Evolutionary conservation across 352 stramenopile genomes (phyloP).

Genomic region (Pythium folliculosum): DNA sequence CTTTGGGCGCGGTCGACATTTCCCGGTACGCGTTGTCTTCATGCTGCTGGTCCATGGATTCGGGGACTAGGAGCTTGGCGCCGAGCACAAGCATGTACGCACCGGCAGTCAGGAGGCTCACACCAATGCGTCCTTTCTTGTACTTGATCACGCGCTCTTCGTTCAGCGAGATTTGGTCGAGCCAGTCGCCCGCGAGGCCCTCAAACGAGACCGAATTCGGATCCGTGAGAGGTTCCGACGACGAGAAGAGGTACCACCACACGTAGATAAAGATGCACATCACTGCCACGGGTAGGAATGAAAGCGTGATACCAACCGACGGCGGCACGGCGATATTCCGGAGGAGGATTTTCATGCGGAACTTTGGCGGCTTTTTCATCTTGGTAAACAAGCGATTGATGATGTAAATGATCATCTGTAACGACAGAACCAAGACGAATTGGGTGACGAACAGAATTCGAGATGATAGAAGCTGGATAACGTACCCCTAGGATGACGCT

Average conservation of each 20-base stretch:
- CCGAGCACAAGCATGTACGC: constrained; percentile 79
- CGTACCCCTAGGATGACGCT: constrained; percentile 86
- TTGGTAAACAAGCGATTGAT: constrained; percentile 96
- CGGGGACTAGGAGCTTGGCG: constrained; percentile 76
- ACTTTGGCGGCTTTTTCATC: constrained; percentile 93
- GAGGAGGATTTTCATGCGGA: constrained; percentile 91
- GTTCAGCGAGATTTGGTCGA: constrained; percentile 88
- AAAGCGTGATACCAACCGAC: constrained; percentile 77
- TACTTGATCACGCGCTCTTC: constrained; percentile 75
- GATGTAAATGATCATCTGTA: constrained; percentile 88
- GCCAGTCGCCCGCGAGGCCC: constrained; percentile 79
- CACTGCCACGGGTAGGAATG: constrained; percentile 54
- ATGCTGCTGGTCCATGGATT: constrained; percentile 75
- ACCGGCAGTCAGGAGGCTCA: constrained; percentile 80
- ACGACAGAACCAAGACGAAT: not conserved
- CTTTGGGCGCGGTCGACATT: constrained; percentile 43
- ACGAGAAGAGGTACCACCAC: constrained; percentile 80
- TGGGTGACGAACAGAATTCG: not conserved
- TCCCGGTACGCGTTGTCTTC: constrained; percentile 83
- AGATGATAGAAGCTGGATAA: not conserved
- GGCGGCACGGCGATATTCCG: constrained; percentile 88
- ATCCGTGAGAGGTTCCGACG: constrained; percentile 40
- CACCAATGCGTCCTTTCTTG: constrained; percentile 84
- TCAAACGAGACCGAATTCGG: constrained; percentile 84
- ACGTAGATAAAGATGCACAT: constrained; percentile 69